Evolutionary conservation across 495 filamentous ascomycete species (phyloP).

Genomic region (Neurospora sp.): DNA sequence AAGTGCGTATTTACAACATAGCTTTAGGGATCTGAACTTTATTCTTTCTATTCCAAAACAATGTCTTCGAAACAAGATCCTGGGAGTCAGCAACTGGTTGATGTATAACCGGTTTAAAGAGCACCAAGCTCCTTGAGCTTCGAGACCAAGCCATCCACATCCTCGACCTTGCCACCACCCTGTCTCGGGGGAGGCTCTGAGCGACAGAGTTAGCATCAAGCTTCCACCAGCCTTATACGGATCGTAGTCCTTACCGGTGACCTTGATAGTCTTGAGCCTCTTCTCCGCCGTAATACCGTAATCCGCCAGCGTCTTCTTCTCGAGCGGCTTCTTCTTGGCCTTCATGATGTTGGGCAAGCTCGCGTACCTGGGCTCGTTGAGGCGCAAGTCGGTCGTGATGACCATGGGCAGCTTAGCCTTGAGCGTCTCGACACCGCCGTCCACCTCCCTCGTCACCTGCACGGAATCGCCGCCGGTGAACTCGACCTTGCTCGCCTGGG

Average conservation of each 20-base stretch:
- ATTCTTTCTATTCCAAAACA: neutral
- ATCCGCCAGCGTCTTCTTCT: conserved; percentile 79
- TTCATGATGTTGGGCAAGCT: conserved; percentile 99
- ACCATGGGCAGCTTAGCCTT: conserved; percentile 75
- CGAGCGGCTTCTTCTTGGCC: conserved; percentile 98
- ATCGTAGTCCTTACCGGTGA: conserved; percentile 55
- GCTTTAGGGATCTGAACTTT: neutral
- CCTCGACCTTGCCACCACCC: conserved; percentile 92
- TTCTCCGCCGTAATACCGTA: conserved; percentile 62
- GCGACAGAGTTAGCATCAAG: neutral
- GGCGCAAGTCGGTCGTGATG: conserved; percentile 85
- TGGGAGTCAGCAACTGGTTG: neutral
- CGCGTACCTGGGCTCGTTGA: conserved; percentile 94
- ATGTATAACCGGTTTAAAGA: conserved; percentile 41
- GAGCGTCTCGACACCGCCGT: conserved; percentile 89
- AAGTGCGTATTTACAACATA: neutral
- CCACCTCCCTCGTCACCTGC: conserved; percentile 80
- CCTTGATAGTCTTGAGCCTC: conserved; percentile 79
- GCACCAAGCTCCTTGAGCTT: conserved; percentile 95
- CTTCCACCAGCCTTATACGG: neutral
- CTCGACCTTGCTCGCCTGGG: conserved; percentile 75
- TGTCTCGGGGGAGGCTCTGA: conserved; percentile 78
- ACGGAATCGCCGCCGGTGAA: conserved; percentile 51
- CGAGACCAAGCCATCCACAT: conserved; percentile 84
- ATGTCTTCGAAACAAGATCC: neutral